Evolutionary conservation across 768 basidiomycete genomes (phyloP).

Genomic region (Royoungia palumana): DNA sequence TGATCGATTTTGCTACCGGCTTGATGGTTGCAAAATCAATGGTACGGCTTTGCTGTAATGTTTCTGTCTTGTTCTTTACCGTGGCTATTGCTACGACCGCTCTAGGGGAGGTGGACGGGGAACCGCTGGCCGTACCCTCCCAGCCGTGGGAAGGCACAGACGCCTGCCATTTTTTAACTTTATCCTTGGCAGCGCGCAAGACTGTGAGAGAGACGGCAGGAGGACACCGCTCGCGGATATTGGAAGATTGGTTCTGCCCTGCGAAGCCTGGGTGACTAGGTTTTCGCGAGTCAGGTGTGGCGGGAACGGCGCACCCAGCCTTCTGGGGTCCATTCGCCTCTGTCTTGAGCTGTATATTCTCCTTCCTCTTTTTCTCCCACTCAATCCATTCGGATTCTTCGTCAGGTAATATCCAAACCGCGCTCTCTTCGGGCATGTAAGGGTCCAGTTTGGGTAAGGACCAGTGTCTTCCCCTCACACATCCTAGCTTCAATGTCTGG

Average conservation of each 20-base stretch:
- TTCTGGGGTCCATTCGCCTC: slow-evolving; percentile 15
- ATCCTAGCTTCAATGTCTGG: slow-evolving; percentile 38
- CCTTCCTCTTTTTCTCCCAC: slow-evolving; percentile 38
- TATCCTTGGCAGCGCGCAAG: slow-evolving; percentile 31
- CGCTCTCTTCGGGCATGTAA: slow-evolving; percentile 20
- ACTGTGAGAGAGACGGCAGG: slow-evolving; percentile 24
- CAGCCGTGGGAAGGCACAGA: slow-evolving; percentile 22
- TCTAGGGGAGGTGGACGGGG: slow-evolving; percentile 4
- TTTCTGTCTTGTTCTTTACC: slow-evolving; percentile 19
- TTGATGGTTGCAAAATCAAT: slow-evolving; percentile 47
- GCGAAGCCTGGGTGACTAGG: background rate
- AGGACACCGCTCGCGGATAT: slow-evolving; percentile 2
- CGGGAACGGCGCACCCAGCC: background rate
- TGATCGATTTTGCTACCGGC: slow-evolving; percentile 22
- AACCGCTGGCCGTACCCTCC: background rate
- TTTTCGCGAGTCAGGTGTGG: slow-evolving; percentile 6
- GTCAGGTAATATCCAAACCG: slow-evolving; percentile 39
- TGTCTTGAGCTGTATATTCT: slow-evolving; percentile 14
- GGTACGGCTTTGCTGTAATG: slow-evolving; percentile 21
- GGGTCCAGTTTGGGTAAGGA: slow-evolving; percentile 24
- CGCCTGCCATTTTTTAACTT: slow-evolving; percentile 37
- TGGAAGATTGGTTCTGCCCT: background rate
- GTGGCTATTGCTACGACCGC: background rate
- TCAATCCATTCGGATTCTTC: slow-evolving; percentile 49
- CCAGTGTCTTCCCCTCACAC: slow-evolving; percentile 35